Conservation (phyloP, 768 basidiomycete genomes). For the Podaxis sp. region DNA sequence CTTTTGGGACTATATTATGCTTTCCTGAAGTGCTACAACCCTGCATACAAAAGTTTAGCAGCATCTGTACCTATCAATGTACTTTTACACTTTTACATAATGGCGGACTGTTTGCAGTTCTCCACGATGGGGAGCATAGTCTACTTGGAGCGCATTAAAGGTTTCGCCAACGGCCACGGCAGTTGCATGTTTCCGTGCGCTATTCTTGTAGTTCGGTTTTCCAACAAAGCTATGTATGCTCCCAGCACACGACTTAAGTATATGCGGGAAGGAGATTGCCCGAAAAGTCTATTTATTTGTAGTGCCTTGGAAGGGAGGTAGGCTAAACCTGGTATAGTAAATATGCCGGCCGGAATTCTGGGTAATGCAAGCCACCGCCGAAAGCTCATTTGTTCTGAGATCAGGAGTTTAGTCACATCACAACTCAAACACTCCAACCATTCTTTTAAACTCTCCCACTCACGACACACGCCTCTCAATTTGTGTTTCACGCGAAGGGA, state of each 20-base stretch:
- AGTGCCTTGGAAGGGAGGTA: background rate
- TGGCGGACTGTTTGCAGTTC: background rate
- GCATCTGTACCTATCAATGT: background rate
- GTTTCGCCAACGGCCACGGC: no score
- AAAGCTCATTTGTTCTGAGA: background rate
- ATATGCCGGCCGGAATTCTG: background rate
- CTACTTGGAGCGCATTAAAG: no score
- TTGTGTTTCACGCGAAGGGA: background rate
- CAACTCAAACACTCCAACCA: background rate
- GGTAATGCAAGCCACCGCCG: background rate
- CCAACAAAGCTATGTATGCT: no score
- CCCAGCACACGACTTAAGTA: background rate
- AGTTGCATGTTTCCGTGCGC: no score
- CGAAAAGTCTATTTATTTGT: background rate
- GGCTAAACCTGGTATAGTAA: background rate
- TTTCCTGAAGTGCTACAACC: background rate
- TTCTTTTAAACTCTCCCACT: background rate
- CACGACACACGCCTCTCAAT: background rate
- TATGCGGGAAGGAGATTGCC: background rate
- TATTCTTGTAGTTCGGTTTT: no score
- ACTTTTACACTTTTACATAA: background rate
- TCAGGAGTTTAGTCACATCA: conserved; percentile 8
- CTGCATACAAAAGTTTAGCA: background rate
- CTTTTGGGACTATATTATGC: background rate
- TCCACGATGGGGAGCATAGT: no score